These are phyloP conservation scores for Ustilago shanxiensis DNA, from an alignment of 1,284 basidiomycete genomes.

Conservation along the genomic window DNA sequence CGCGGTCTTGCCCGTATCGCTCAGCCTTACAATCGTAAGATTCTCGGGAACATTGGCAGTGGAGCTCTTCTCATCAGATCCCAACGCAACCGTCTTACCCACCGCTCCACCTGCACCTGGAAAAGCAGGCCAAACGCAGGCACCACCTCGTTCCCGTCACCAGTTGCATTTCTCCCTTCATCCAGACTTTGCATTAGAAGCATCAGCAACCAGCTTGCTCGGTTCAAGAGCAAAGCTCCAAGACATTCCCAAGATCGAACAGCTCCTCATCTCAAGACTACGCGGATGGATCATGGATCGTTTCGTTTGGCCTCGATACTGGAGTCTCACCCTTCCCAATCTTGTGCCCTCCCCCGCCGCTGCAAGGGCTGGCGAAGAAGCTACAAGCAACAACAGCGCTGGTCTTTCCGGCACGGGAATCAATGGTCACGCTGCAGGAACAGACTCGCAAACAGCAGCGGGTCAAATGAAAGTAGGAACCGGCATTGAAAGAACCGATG, in stretches of 20 bases:
- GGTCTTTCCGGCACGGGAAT: neutral
- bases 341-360: slow-evolving; percentile 43
- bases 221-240: slow-evolving; percentile 75
- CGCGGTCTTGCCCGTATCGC: slow-evolving; percentile 74
- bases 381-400: neutral
- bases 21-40: slow-evolving; percentile 74
- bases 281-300: slow-evolving; percentile 73
- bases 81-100: slow-evolving; percentile 31
- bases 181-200: slow-evolving; percentile 75
- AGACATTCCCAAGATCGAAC: slow-evolving; percentile 76
- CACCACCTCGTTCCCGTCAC: slow-evolving; percentile 62
- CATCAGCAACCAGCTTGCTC: slow-evolving; percentile 73
- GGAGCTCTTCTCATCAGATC: slow-evolving; percentile 35
- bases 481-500: slow-evolving; percentile 36
- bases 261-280: slow-evolving; percentile 73
- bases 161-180: slow-evolving; percentile 74
- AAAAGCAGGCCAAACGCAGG: slow-evolving; percentile 43
- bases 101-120: slow-evolving; percentile 22
- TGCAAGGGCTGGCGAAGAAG: slow-evolving; percentile 1
- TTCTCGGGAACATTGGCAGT: slow-evolving; percentile 73
- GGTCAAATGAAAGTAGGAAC: slow-evolving; percentile 45
- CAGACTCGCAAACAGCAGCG: slow-evolving; percentile 5
- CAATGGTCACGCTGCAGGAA: neutral
- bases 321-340: slow-evolving; percentile 72
- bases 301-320: slow-evolving; percentile 73